A percentile compares a stretch with the other conserved stretches of the same genome.
These are phyloP conservation scores for Talaromyces sp. DNA, from an alignment of 2,329 filamentous ascomycete species.

Conservation along the genomic window DNA sequence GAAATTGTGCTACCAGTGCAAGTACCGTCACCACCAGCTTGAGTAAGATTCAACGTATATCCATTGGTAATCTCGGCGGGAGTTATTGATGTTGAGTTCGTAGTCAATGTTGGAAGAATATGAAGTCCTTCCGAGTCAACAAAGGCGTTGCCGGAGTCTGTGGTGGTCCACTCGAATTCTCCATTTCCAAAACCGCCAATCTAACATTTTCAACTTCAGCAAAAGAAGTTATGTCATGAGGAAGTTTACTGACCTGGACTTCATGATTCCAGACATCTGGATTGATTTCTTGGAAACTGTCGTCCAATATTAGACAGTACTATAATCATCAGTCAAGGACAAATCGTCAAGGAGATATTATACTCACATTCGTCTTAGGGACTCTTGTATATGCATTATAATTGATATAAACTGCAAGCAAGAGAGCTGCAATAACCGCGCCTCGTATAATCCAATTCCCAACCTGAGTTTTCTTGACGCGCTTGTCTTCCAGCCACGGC, in stretches of 20 bases:
- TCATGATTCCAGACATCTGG: slow-evolving; percentile 48
- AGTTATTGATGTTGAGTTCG: slow-evolving; percentile 29
- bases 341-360: too few species aligned
- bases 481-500: slow-evolving; percentile 4
- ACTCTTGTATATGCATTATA: slow-evolving; percentile 24
- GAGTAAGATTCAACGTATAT: slow-evolving; percentile 43
- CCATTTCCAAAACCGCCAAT: slow-evolving; percentile 47
- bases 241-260: slow-evolving; percentile 35
- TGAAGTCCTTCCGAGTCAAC: slow-evolving; percentile 49
- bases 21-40: slow-evolving; percentile 30
- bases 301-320: slow-evolving; percentile 52
- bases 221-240: slow-evolving; percentile 11
- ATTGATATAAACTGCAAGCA: slow-evolving; percentile 25
- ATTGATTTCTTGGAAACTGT: slow-evolving; percentile 48
- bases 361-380: too few species aligned
- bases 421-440: background rate
- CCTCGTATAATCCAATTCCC: background rate
- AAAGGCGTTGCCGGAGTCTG: slow-evolving; percentile 47
- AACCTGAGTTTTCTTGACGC: background rate
- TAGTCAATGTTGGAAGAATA: slow-evolving; percentile 54
- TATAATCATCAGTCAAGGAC: slow-evolving; percentile 20
- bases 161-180: slow-evolving; percentile 56
- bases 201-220: slow-evolving; percentile 21
- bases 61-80: slow-evolving; percentile 24
- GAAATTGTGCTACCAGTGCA: slow-evolving; percentile 39